phyloP scores from a whole-genome alignment of 345 rosid species.

The Arabidopsis suecica region DNA sequence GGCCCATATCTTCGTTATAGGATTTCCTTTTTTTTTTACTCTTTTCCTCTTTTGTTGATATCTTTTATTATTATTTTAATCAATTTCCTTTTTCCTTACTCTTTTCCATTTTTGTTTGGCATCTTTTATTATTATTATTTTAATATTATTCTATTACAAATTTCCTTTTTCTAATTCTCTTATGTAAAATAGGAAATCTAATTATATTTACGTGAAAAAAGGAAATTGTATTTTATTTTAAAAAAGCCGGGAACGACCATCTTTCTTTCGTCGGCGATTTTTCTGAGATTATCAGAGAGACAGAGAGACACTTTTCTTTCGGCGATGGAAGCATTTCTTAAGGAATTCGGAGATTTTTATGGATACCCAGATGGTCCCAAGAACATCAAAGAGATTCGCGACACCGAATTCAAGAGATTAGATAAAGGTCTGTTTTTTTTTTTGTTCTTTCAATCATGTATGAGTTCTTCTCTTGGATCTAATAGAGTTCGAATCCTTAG shows the following conservation, averaged over 20 bases:
- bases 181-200: not conserved
- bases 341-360: conserved; percentile 70
- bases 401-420: conserved; percentile 83
- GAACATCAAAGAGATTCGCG: conserved; percentile 72
- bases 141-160: too few species aligned
- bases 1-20: too few species aligned
- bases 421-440: conserved; percentile 48
- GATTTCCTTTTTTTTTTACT: too few species aligned
- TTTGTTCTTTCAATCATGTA: not conserved
- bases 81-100: too few species aligned
- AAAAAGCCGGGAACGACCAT: conserved; percentile 40
- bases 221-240: conserved; percentile 14
- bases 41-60: too few species aligned
- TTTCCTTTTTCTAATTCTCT: not conserved
- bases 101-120: too few species aligned
- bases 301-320: not conserved
- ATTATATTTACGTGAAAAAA: not conserved
- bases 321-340: conserved; percentile 60
- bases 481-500: not conserved
- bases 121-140: too few species aligned
- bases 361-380: conserved; percentile 86
- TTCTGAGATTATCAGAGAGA: conserved; percentile 18
- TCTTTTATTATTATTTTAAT: too few species aligned
- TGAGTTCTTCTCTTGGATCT: conserved; percentile 11
- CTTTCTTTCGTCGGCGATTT: conserved; percentile 24